These are phyloP conservation scores for Pythium grandisporangium DNA, from an alignment of 352 stramenopile species.

Conservation along the genomic window DNA sequence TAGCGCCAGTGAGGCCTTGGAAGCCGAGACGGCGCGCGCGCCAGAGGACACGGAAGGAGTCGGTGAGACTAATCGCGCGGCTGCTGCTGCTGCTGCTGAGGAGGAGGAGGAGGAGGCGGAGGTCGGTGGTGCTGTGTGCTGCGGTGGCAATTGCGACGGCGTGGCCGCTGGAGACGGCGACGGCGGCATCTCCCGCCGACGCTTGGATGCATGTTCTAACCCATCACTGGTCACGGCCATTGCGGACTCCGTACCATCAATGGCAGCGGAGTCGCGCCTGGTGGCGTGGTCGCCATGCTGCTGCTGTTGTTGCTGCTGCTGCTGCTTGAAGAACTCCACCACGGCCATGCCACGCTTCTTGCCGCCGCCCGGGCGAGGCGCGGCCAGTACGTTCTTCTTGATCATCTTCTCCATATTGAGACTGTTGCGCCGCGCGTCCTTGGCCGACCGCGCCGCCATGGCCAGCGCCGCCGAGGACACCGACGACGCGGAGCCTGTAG, in stretches of 20 bases:
- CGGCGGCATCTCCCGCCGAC: slow-evolving; percentile 8
- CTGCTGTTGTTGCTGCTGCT: slow-evolving; percentile 27
- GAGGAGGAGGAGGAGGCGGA: not conserved
- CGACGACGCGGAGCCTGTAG: not conserved
- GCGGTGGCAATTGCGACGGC: too few relatives aligned
- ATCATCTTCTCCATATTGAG: slow-evolving; percentile 86
- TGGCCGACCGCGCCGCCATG: slow-evolving; percentile 15
- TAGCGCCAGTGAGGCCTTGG: not conserved
- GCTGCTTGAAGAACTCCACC: slow-evolving; percentile 67
- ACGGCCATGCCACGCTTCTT: slow-evolving; percentile 68
- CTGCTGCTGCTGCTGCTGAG: slow-evolving; percentile 1
- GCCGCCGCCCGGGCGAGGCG: slow-evolving; percentile 31
- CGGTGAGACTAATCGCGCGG: slow-evolving; percentile 7
- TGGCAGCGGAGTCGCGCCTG: too few relatives aligned
- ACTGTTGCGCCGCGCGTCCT: slow-evolving; percentile 47
- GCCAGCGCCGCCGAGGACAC: not conserved
- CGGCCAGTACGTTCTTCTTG: slow-evolving; percentile 64
- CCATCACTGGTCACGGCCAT: too few relatives aligned
- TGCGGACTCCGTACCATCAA: too few relatives aligned
- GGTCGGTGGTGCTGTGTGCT: not conserved
- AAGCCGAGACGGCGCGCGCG: not conserved
- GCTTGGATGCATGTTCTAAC: slow-evolving; percentile 8
- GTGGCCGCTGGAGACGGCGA: not conserved
- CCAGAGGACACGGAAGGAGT: not conserved
- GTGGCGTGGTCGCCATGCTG: not conserved